Conservation (phyloP, 106 monocot species). For the Chionographis japonica region DNA sequence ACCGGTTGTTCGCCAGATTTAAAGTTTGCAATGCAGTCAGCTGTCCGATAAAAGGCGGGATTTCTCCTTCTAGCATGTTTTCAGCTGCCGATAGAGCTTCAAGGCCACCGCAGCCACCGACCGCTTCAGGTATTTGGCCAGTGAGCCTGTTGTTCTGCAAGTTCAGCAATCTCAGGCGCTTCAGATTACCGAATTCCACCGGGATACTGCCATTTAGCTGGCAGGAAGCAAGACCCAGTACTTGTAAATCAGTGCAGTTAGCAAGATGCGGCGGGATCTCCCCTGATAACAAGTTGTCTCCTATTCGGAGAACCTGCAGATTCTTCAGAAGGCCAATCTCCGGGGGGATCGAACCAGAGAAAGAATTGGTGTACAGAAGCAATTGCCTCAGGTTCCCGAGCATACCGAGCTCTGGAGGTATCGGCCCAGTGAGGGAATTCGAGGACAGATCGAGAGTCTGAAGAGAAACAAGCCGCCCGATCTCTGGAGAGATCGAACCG, state of each 20-base stretch:
- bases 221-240: constrained; percentile 57
- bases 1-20: constrained; percentile 67
- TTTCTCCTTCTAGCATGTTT: constrained; percentile 51
- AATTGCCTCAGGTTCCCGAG: constrained; percentile 50
- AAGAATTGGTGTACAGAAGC: constrained; percentile 70
- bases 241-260: constrained; percentile 44
- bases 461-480: constrained; percentile 51
- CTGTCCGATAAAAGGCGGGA: constrained; percentile 45
- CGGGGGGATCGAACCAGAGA: constrained; percentile 60
- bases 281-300: constrained; percentile 65
- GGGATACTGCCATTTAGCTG: constrained; percentile 60
- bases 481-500: constrained; percentile 45
- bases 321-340: constrained; percentile 48
- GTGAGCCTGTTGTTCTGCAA: constrained; percentile 40
- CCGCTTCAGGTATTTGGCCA: constrained; percentile 38
- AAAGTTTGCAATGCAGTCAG: constrained; percentile 42
- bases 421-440: constrained; percentile 61
- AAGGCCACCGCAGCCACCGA: constrained; percentile 27
- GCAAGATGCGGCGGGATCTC: constrained; percentile 44
- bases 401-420: constrained; percentile 56
- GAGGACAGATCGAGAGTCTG: constrained; percentile 71
- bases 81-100: constrained; percentile 46
- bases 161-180: constrained; percentile 27
- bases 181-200: constrained; percentile 38
- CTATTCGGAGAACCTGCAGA: constrained; percentile 63